Base-by-base conservation (phyloP, 2,329 filamentous ascomycete species). In the Magnaporthiopsis incrustans region DNA sequence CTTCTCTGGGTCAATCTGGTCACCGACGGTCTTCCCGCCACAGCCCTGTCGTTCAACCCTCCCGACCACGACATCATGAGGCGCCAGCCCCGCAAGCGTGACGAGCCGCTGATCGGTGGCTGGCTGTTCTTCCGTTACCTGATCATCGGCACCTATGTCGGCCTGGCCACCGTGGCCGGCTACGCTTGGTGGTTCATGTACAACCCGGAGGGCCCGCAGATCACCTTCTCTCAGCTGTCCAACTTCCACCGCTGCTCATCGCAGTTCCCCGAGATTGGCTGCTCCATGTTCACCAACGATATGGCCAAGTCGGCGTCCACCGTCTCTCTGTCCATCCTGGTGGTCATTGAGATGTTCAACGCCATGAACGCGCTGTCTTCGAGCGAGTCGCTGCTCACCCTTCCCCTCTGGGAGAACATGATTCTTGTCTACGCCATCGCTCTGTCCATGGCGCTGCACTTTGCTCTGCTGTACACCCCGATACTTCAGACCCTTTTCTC, bases 121-220 rank as follows among this genome's bases (percentile, higher is more conserved):
- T 99, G 95, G 95, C 80, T 99, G 56, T 97, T 99, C 81, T 92
- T 98, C 84, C 88, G 95, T 63, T 99, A 99, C 78, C 87, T 99
- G 81, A 88, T 98, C 61, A 95, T 99, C 70, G 95, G 95, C 67
- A 92, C 87, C 11, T 99, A 99, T 68, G 95, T 99, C 65, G 95
- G 95, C 73, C 82, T 92, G 57, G 95, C 95, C 63, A 99, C 95
- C 4, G 96, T 99, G 26, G 92, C 89, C 72, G 95, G 96, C 59
- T 99, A 99, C 74, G 94, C 92, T n/a, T 99, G 95, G 95, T 99
- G 92, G 91, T 99, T 98, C 82, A 93, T 99, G 89, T 97, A 90
- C 82, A 94, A 98, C 79, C 79, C 87, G 11, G 86, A 88, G 69
- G 95, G 95, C 0, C 95, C 95, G 30, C 91, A 96, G 76, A 96